phyloP scores from a whole-genome alignment of 441 rosid genomes.

The Melastoma candidum region DNA sequence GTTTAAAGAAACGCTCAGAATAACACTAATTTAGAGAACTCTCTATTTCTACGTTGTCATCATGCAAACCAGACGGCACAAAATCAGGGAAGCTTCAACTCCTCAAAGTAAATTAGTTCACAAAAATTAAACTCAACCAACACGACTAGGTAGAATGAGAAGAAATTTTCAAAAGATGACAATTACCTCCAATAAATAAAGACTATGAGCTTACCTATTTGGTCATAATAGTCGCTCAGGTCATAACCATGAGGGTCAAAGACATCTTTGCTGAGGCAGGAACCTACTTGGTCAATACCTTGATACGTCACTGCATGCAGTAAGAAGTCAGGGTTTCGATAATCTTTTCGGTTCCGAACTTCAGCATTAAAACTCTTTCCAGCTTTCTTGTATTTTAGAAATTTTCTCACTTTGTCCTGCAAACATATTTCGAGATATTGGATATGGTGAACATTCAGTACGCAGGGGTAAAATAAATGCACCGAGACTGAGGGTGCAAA shows the following conservation, averaged over 20 bases:
- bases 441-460: too few relatives aligned
- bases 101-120: too few relatives aligned
- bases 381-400: slow-evolving; percentile 60
- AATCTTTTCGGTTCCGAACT: slow-evolving; percentile 87
- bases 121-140: too few relatives aligned
- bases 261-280: slow-evolving; percentile 89
- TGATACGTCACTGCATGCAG: slow-evolving; percentile 93
- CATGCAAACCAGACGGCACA: too few relatives aligned
- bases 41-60: too few relatives aligned
- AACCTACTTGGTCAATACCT: slow-evolving; percentile 88
- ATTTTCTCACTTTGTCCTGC: slow-evolving; percentile 75
- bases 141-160: neutral
- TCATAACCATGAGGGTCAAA: slow-evolving; percentile 94
- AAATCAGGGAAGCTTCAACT: too few relatives aligned
- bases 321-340: slow-evolving; percentile 89
- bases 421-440: slow-evolving; percentile 15
- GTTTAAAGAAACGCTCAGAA: too few relatives aligned
- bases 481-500: too few relatives aligned
- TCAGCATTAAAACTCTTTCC: slow-evolving; percentile 95
- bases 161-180: neutral
- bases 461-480: too few relatives aligned
- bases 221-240: slow-evolving; percentile 68
- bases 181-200: slow-evolving; percentile 1
- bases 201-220: slow-evolving; percentile 49
- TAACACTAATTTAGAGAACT: too few relatives aligned